phyloP scores from a whole-genome alignment of 1,284 basidiomycete species.

The Tylopilus sp. region DNA sequence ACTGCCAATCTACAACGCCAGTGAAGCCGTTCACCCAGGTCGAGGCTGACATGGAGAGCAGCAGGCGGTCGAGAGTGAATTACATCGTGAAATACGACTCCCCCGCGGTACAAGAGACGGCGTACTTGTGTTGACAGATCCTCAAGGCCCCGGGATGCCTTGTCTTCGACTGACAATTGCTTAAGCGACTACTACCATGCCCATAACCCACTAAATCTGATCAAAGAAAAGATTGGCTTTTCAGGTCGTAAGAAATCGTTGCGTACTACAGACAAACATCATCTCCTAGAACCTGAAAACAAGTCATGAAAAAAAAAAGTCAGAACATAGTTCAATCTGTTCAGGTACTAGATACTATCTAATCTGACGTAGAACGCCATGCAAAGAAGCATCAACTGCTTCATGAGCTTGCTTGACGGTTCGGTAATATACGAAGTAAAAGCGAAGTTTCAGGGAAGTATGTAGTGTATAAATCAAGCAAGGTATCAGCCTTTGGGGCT shows the following conservation, averaged over 20 bases:
- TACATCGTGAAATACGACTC: slow-evolving; percentile 99
- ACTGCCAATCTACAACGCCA: slow-evolving; percentile 90
- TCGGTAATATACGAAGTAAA: slow-evolving; percentile 21
- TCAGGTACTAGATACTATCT: slow-evolving; percentile 4
- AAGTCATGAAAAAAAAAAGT: background rate
- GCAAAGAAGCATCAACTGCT: slow-evolving; percentile 1
- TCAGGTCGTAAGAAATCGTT: slow-evolving; percentile 12
- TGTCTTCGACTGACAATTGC: no score
- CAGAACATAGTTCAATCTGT: slow-evolving; percentile 4
- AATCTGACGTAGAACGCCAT: background rate
- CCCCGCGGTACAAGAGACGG: slow-evolving; percentile 95
- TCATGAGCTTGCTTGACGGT: background rate
- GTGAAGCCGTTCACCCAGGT: slow-evolving; percentile 99
- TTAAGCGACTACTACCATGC: no score
- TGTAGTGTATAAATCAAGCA: slow-evolving; percentile 17
- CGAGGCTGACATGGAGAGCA: slow-evolving; percentile 93
- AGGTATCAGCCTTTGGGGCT: slow-evolving; percentile 20
- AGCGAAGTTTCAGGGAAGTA: slow-evolving; percentile 8
- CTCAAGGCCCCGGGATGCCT: no score
- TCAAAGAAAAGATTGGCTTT: slow-evolving; percentile 4
- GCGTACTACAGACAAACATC: slow-evolving; percentile 15
- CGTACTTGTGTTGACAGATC: no score
- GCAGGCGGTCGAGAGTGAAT: slow-evolving; percentile 91
- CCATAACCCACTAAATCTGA: background rate
- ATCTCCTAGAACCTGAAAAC: slow-evolving; percentile 13